Conservation (phyloP, 2,329 filamentous ascomycete species). For the Truncatella angustata region DNA sequence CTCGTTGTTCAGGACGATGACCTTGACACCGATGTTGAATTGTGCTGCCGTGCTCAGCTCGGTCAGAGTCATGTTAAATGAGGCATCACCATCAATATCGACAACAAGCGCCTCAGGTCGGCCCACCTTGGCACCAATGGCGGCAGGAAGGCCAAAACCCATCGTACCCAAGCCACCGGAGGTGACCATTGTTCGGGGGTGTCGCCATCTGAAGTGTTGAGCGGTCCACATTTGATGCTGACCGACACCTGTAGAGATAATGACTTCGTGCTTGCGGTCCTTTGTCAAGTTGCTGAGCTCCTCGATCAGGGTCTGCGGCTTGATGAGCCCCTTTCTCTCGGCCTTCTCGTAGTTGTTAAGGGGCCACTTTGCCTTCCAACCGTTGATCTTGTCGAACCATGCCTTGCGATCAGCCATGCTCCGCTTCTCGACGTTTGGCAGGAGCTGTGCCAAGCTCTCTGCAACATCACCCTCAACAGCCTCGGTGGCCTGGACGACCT, state of each 20-base stretch:
- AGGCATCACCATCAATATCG: conserved; percentile 97
- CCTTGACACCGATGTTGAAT: conserved; percentile 95
- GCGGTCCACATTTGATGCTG: conserved; percentile 99
- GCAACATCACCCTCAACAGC: conserved; percentile 92
- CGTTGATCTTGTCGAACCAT: conserved; percentile 87
- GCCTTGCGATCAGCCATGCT: conserved; percentile 66
- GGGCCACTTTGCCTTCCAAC: conserved; percentile 91
- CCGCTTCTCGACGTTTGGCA: conserved; percentile 68
- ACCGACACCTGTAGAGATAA: conserved; percentile 91
- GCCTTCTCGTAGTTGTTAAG: conserved; percentile 78
- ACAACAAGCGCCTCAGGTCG: conserved; percentile 77
- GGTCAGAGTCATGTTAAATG: conserved; percentile 97
- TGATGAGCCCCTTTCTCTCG: conserved; percentile 75
- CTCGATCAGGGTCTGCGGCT: conserved; percentile 90
- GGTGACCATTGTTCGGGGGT: conserved; percentile 92
- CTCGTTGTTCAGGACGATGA: conserved; percentile 94
- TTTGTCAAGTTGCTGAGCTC: conserved; percentile 82
- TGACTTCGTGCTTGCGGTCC: conserved; percentile 75
- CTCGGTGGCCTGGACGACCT: conserved; percentile 94
- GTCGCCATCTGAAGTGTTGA: conserved; percentile 92
- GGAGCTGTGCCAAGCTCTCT: conserved; percentile 70
- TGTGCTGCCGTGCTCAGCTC: conserved; percentile 91
- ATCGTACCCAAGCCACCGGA: conserved; percentile 94
- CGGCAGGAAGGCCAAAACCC: conserved; percentile 91
- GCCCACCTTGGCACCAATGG: conserved; percentile 94